phyloP scores from a whole-genome alignment of 2,329 filamentous ascomycete species.

The Stachybotrys chartarum region DNA sequence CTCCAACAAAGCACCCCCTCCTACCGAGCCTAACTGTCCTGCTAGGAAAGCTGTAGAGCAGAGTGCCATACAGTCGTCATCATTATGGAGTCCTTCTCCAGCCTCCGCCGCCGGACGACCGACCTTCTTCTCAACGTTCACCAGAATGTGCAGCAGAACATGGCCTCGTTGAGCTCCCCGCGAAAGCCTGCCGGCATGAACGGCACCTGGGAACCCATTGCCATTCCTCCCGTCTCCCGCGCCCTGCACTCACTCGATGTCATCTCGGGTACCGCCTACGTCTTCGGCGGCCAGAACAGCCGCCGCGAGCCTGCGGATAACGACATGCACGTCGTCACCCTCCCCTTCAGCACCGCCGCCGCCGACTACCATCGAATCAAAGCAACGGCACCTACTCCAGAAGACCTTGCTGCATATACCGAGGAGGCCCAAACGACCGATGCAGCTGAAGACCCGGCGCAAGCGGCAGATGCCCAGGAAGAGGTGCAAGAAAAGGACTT shows the following conservation, averaged over 20 bases:
- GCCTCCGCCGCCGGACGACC: constrained; percentile 48
- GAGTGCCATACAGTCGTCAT: neutral
- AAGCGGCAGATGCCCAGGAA: constrained; percentile 17
- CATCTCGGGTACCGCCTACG: constrained; percentile 46
- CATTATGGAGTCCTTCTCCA: constrained; percentile 45
- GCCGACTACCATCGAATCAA: constrained; percentile 54
- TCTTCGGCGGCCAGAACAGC: constrained; percentile 71
- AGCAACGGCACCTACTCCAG: constrained; percentile 34
- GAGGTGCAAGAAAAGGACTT: constrained; percentile 24
- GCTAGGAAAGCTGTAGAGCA: neutral
- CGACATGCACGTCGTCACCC: constrained; percentile 57
- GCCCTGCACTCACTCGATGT: constrained; percentile 69
- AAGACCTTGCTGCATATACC: constrained; percentile 8
- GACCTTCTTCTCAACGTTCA: constrained; percentile 45
- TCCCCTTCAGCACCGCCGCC: constrained; percentile 49
- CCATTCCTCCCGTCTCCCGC: constrained; percentile 51
- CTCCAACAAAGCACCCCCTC: neutral
- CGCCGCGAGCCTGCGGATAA: constrained; percentile 65
- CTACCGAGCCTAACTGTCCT: neutral
- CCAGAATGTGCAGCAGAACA: constrained; percentile 29
- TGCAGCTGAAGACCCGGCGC: constrained; percentile 9
- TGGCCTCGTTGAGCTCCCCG: constrained; percentile 6
- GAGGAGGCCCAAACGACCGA: constrained; percentile 9
- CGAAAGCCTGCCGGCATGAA: constrained; percentile 31
- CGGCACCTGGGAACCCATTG: constrained; percentile 55